These are phyloP conservation scores for Backusella parvicylindrica DNA, from an alignment of 192 early-diverging fungal species.

Conservation along the genomic window DNA sequence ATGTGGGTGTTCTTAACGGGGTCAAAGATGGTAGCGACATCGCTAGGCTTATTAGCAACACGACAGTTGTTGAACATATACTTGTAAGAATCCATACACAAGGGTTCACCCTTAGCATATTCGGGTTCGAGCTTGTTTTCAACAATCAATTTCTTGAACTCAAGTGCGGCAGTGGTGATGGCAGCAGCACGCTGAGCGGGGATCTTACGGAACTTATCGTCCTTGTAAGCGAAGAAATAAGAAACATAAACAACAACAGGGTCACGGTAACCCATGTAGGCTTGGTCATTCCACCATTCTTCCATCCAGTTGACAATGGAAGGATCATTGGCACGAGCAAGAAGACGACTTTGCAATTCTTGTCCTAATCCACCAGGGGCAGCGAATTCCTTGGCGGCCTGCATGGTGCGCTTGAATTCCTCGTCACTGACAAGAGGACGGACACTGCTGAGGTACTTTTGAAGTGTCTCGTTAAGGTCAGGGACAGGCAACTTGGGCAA, in stretches of 20 bases:
- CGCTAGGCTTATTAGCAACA: conserved; percentile 82
- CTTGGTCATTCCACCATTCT: conserved; percentile 97
- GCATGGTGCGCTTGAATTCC: conserved; percentile 68
- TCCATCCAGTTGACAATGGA: conserved; percentile 86
- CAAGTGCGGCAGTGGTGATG: conserved; percentile 84
- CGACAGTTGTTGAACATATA: conserved; percentile 97
- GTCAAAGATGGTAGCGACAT: conserved; percentile 72
- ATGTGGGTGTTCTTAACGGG: conserved; percentile 79
- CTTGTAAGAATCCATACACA: conserved; percentile 91
- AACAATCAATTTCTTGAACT: conserved; percentile 79
- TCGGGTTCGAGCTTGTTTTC: conserved; percentile 81
- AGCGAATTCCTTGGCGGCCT: conserved; percentile 73
- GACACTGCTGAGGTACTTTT: conserved; percentile 78
- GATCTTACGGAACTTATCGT: conserved; percentile 76
- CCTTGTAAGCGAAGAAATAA: conserved; percentile 95
- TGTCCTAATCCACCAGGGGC: conserved; percentile 78
- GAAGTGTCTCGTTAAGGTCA: conserved; percentile 73
- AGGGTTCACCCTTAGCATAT: conserved; percentile 66
- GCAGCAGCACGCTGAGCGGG: conserved; percentile 85
- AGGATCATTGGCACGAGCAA: conserved; percentile 69
- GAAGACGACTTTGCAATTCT: conserved; percentile 80
- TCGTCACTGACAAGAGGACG: conserved; percentile 66
- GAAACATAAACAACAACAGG: conserved; percentile 94
- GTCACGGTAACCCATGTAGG: conserved; percentile 94
- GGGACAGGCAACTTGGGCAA: conserved; percentile 93